Evolutionary conservation across 768 basidiomycete species (phyloP).

Genomic region (Leucosporidium yakuticum): DNA sequence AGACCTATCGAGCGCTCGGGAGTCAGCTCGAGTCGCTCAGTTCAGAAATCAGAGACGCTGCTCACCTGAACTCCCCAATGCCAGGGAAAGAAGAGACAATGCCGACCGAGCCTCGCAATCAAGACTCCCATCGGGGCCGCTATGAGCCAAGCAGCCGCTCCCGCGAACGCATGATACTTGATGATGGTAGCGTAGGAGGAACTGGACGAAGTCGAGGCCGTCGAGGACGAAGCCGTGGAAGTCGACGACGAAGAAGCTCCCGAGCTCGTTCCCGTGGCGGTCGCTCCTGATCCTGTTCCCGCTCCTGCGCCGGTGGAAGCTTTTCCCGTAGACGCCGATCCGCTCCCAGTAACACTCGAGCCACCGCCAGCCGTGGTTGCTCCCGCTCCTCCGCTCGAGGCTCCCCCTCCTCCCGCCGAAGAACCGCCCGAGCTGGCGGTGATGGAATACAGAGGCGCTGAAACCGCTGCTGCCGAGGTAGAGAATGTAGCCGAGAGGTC

Average conservation of each 20-base stretch:
- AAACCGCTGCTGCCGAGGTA: neutral
- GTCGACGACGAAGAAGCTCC: neutral
- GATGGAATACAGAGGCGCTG: slow-evolving; percentile 13
- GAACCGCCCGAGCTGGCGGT: neutral
- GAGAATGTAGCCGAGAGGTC: slow-evolving; percentile 20
- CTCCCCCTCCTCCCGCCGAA: neutral
- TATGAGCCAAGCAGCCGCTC: slow-evolving; percentile 11
- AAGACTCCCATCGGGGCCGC: neutral
- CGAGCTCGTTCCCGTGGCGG: neutral
- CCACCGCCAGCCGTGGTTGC: neutral
- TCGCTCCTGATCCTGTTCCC: neutral
- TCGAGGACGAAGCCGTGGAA: neutral
- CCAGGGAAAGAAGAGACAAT: neutral
- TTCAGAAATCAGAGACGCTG: neutral
- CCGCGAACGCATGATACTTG: slow-evolving; percentile 13
- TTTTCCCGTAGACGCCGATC: neutral
- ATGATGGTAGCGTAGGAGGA: slow-evolving; percentile 9
- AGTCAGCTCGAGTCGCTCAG: neutral
- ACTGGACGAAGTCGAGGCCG: neutral
- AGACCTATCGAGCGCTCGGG: neutral
- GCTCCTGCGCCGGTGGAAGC: neutral
- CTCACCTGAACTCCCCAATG: neutral
- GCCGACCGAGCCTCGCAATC: neutral
- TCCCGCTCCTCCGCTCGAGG: neutral
- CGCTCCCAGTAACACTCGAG: neutral